Evolutionary conservation across 139 green algal genomes (phyloP), one percentile per base, ranked within the genome.

Genomic region (Chlamydomonas sp.): DNA sequence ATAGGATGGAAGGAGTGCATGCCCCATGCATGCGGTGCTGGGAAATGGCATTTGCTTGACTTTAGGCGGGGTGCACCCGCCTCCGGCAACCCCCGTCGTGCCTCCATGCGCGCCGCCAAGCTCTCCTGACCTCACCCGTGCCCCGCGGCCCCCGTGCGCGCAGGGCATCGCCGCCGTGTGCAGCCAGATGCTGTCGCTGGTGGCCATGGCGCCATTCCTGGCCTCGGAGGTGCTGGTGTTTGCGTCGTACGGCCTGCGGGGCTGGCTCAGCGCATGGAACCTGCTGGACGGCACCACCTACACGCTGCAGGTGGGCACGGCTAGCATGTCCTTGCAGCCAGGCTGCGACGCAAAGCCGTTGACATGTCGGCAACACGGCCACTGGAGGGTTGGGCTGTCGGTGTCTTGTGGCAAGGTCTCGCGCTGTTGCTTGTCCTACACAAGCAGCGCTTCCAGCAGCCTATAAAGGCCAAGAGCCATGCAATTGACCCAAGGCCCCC

Each of bases 181-280:
- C 1, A 79, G 31, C 59, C 68, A 95, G 77, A 66, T 64, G n/a
- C 3, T 91, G 9, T 75, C 92, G 5, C 79, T 93, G 75, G 1
- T 90, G 6, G 91, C 74, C 71, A 95, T 96, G 91, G 7, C 71
- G 20, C 93, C 93, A 0, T 96, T 96, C 78, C 58, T 94, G 58
- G 84, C 89, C 20, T 85, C 92, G 5, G 93, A 96, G 68, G 69
- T 20, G 18, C 72, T 73, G 81, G 91, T 89, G 6, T 10, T 96
- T 0, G 3, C 31, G 0, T 89, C 89, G 66, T 96, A 96, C 79
- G 82, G 90, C 68, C 20, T 69, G 9, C 4, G 20, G 5, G 76
- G 86, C 61, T 96, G 92, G 92, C 31, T 89, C 31, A 90, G 77
- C 60, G 73, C 86, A 3, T 96, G 93, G 93, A 96, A 95, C 83